phyloP scores from a whole-genome alignment of 306 rosid species.

The Macrotyloma uniflorum region DNA sequence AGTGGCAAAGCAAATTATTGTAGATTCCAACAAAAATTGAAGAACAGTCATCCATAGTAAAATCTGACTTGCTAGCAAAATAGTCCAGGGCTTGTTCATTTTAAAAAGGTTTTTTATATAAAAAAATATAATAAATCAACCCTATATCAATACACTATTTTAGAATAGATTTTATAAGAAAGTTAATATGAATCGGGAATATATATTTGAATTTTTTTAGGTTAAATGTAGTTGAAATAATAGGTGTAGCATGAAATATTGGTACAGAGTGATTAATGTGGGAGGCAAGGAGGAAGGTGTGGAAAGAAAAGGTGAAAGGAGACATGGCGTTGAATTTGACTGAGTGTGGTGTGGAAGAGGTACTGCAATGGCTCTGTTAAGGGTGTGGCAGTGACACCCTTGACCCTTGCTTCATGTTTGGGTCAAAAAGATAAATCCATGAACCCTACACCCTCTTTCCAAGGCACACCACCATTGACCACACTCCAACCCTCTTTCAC shows the following conservation, averaged over 20 bases:
- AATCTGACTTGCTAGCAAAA: neutral
- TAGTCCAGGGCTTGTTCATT: no score
- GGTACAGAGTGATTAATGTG: neutral
- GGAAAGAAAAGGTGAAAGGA: neutral
- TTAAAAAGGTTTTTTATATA: no score
- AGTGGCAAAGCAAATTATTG: constrained; percentile 1
- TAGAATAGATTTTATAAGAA: no score
- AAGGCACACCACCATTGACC: constrained; percentile 64
- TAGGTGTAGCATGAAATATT: neutral
- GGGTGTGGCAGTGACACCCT: neutral
- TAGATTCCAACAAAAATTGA: neutral
- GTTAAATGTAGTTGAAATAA: neutral
- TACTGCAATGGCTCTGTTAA: neutral
- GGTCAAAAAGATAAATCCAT: constrained; percentile 32
- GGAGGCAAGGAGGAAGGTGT: neutral
- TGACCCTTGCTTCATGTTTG: neutral
- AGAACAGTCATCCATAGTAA: neutral
- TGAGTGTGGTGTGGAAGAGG: neutral
- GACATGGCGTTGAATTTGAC: constrained; percentile 12
- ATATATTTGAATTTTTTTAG: no score
- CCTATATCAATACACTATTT: no score
- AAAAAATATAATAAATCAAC: no score
- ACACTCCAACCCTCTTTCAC: constrained; percentile 24
- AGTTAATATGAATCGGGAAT: no score
- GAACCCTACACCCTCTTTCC: constrained; percentile 11